Percentiles rank a stretch among this genome's conserved stretches.
These are phyloP conservation scores for Paraphaeosphaeria minitans DNA, from an alignment of 2,329 filamentous ascomycete species.

Conservation along the genomic window DNA sequence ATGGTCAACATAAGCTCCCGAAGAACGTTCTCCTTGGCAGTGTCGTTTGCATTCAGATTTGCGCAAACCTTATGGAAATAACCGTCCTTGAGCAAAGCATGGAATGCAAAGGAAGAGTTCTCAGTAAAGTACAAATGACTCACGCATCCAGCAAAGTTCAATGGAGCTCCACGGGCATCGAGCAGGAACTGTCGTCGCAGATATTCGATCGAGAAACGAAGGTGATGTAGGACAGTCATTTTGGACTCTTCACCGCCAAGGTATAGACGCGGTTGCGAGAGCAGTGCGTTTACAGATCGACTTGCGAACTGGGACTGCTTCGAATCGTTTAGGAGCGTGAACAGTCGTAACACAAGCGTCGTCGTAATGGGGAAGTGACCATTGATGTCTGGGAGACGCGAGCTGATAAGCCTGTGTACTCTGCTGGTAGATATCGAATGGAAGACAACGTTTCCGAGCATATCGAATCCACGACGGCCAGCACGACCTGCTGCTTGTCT, in stretches of 20 bases:
- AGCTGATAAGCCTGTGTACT: constrained; percentile 72
- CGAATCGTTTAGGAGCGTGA: constrained; percentile 70
- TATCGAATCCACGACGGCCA: constrained; percentile 78
- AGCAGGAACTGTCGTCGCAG: constrained; percentile 71
- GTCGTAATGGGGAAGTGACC: constrained; percentile 81
- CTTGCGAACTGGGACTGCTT: constrained; percentile 66
- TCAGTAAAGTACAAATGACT: constrained; percentile 78
- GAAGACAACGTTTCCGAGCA: constrained; percentile 82
- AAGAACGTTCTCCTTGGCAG: constrained; percentile 52
- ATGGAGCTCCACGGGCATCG: constrained; percentile 62
- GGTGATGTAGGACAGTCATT: constrained; percentile 73
- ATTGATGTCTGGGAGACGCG: constrained; percentile 72
- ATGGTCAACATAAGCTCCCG: constrained; percentile 70
- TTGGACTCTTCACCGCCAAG: constrained; percentile 71
- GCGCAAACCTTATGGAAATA: constrained; percentile 71
- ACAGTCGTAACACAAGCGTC: constrained; percentile 70
- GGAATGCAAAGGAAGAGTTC: constrained; percentile 76
- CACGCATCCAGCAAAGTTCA: constrained; percentile 74
- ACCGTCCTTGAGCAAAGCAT: constrained; percentile 71
- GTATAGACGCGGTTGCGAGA: constrained; percentile 72
- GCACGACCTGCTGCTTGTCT: constrained; percentile 78
- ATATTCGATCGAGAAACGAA: constrained; percentile 83
- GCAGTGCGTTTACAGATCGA: constrained; percentile 66
- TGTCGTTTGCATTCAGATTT: constrained; percentile 56
- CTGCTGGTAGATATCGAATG: constrained; percentile 66